Conservation (phyloP, 139 green algal species). For the Pleodorina starrii region DNA sequence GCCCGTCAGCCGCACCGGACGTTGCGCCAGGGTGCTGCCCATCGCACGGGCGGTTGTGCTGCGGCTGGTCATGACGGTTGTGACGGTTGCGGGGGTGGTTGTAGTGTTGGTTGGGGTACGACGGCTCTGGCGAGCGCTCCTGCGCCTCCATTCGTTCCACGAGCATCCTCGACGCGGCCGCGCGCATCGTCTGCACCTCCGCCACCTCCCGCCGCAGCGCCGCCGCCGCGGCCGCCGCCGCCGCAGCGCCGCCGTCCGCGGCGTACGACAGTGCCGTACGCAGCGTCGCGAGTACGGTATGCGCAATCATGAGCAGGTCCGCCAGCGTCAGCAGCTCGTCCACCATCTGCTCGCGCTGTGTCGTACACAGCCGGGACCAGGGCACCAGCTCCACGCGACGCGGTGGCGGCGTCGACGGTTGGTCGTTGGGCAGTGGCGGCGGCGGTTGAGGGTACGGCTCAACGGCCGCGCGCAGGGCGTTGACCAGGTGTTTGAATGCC, state of each 20-base stretch:
- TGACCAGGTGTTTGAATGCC: constrained; percentile 28
- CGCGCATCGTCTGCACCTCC: constrained; percentile 33
- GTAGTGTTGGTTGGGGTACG: not conserved
- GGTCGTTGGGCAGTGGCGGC: not conserved
- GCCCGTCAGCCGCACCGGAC: not conserved
- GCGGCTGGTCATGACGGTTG: not conserved
- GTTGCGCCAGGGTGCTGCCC: not conserved
- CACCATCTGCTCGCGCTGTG: constrained; percentile 19
- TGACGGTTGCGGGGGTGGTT: not conserved
- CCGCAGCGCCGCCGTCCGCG: not conserved
- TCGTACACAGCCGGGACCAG: not conserved
- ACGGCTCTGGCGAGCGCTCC: not conserved
- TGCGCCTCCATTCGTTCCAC: constrained; percentile 41
- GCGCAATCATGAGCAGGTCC: constrained; percentile 28
- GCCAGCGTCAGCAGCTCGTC: constrained; percentile 34
- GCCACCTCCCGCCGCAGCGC: constrained; percentile 40
- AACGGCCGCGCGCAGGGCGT: constrained; percentile 1
- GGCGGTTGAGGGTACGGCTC: not conserved
- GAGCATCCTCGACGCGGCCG: not conserved
- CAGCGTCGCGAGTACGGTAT: constrained; percentile 22
- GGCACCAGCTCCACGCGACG: not conserved
- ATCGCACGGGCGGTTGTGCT: not conserved
- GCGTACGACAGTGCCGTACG: constrained; percentile 31
- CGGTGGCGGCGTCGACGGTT: not conserved
- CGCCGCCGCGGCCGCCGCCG: constrained; percentile 7